Evolutionary conservation across 2,329 filamentous ascomycete genomes (phyloP).

Genomic region (Pestalotiopsis fici): DNA sequence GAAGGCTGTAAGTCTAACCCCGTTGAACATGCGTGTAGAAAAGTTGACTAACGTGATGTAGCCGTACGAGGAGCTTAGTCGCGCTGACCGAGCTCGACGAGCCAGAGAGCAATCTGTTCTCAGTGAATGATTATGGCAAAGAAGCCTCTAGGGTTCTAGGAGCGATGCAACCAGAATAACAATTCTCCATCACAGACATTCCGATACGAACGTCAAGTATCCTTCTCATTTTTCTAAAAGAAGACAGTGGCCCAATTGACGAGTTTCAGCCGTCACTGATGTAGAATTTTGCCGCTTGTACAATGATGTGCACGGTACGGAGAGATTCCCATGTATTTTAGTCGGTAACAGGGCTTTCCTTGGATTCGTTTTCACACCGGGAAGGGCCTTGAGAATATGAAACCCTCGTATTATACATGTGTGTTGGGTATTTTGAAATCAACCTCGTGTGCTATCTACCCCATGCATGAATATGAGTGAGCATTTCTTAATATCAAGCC

Average conservation of each 20-base stretch:
- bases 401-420: background rate
- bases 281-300: background rate
- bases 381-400: background rate
- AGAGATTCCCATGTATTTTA: background rate
- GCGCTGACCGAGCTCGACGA: conserved; percentile 19
- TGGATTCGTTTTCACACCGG: background rate
- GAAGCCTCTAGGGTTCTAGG: background rate
- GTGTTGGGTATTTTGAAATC: background rate
- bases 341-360: background rate
- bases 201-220: background rate
- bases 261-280: background rate
- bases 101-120: background rate
- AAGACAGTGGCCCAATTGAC: background rate
- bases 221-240: background rate
- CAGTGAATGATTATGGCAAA: background rate
- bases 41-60: conserved; percentile 21
- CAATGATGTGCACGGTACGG: background rate
- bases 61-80: conserved; percentile 35
- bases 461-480: too few relatives aligned
- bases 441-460: too few relatives aligned
- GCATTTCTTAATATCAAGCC: too few relatives aligned
- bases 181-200: background rate
- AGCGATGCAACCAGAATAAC: background rate
- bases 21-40: background rate
- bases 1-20: conserved; percentile 38